A percentile compares a stretch with the other conserved stretches of the same genome.
Evolutionary conservation across 345 rosid species (phyloP).

Genomic region (Euclidium syriacum): DNA sequence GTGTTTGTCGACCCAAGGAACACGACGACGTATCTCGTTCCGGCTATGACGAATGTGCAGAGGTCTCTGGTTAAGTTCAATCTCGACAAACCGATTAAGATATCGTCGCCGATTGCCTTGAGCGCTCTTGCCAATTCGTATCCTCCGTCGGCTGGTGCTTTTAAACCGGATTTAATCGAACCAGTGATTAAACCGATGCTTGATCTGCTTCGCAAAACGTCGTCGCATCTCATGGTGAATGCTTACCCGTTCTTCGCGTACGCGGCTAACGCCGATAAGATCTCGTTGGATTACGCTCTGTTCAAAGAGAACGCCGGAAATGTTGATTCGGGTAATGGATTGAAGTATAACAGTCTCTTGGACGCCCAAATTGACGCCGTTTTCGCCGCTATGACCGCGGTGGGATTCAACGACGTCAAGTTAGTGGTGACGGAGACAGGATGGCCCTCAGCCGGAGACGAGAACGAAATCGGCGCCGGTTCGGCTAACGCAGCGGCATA

Average conservation of each 20-base stretch:
- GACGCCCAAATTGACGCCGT: constrained; percentile 95
- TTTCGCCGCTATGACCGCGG: constrained; percentile 71
- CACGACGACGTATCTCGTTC: constrained; percentile 59
- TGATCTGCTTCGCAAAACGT: constrained; percentile 49
- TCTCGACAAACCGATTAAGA: constrained; percentile 45
- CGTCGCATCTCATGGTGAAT: constrained; percentile 73
- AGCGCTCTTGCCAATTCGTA: constrained; percentile 59
- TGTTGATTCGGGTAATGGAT: constrained; percentile 74
- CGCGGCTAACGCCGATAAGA: constrained; percentile 49
- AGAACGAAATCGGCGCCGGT: constrained; percentile 66
- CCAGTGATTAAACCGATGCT: constrained; percentile 85
- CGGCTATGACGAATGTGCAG: constrained; percentile 76
- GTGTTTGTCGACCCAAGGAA: constrained; percentile 73
- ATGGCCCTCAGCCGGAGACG: constrained; percentile 93
- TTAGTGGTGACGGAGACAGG: constrained; percentile 84
- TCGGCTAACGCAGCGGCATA: constrained; percentile 71
- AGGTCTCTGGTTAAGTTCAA: constrained; percentile 51
- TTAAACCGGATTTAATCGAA: constrained; percentile 49
- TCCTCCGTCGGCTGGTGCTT: constrained; percentile 81
- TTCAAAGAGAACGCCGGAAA: constrained; percentile 58
- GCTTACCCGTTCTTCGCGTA: constrained; percentile 90
- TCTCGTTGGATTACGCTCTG: constrained; percentile 72
- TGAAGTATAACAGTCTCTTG: constrained; percentile 59
- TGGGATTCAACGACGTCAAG: constrained; percentile 53
- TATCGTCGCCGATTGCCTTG: constrained; percentile 80